These are phyloP conservation scores for Macadamia tetraphylla DNA, from an alignment of 164 flowering plant genomes.

Conservation along the genomic window DNA sequence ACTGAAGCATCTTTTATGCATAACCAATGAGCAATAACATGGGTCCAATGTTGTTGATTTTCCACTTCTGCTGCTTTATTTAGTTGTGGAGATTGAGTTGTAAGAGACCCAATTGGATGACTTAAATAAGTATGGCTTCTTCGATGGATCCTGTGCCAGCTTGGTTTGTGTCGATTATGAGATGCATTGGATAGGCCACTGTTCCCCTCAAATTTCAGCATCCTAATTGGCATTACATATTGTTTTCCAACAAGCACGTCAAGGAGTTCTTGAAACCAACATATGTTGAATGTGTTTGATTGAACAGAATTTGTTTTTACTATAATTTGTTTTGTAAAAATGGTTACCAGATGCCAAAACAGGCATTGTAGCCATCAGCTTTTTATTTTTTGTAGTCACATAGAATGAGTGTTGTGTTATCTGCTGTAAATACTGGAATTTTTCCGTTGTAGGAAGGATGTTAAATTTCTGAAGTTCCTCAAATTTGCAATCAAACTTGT, in stretches of 20 bases:
- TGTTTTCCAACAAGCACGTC: background rate
- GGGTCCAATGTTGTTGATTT: background rate
- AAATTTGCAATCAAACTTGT: no score
- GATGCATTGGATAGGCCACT: background rate
- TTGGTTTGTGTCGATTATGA: background rate
- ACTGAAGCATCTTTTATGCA: conserved; percentile 64
- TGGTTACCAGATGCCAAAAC: background rate
- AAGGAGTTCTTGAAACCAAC: background rate
- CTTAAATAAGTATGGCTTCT: background rate
- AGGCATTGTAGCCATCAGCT: background rate
- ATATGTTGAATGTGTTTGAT: no score
- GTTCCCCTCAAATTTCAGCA: background rate
- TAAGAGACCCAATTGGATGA: background rate
- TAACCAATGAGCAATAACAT: conserved; percentile 11
- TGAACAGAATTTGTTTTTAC: background rate
- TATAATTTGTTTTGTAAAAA: background rate
- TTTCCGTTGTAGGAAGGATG: no score
- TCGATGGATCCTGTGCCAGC: background rate
- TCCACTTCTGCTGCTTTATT: background rate
- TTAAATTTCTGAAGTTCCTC: no score
- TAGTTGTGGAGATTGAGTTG: background rate
- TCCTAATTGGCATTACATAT: background rate
- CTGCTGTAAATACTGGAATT: no score
- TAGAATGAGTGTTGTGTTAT: no score
- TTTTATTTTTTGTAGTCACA: background rate